Percentiles rank a stretch among this genome's conserved stretches.
These are phyloP conservation scores for Cicer arietinum DNA, from an alignment of 306 rosid species.

Conservation along the genomic window DNA sequence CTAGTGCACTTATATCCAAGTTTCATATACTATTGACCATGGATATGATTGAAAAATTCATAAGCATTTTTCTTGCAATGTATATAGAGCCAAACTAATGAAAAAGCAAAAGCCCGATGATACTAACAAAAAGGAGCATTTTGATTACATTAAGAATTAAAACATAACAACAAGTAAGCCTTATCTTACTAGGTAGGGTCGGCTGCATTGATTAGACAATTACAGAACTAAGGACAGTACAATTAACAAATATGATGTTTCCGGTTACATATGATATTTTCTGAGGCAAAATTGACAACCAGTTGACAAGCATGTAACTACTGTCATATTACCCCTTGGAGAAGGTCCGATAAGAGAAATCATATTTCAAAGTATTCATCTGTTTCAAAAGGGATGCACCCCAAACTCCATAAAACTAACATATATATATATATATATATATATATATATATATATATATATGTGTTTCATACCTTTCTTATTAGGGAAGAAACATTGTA, in stretches of 20 bases:
- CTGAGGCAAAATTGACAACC: constrained; percentile 4
- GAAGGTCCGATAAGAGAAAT: constrained; percentile 10
- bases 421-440: too few relatives aligned
- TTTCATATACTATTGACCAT: not conserved
- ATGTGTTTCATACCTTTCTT: constrained; percentile 56
- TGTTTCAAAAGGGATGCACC: constrained; percentile 14
- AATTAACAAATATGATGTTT: constrained; percentile 23
- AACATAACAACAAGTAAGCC: constrained; percentile 8
- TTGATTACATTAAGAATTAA: not conserved
- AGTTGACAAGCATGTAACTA: not conserved
- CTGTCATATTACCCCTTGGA: not conserved
- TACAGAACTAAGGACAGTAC: not conserved
- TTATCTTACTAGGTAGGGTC: not conserved
- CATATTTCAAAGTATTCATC: constrained; percentile 31
- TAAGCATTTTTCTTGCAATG: not conserved
- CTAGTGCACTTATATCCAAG: not conserved
- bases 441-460: not conserved
- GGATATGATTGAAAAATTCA: not conserved
- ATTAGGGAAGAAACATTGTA: constrained; percentile 69
- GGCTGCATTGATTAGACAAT: not conserved
- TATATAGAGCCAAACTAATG: not conserved
- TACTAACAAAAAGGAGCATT: not conserved
- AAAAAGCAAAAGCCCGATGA: not conserved
- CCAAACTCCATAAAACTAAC: constrained; percentile 27
- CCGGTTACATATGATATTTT: not conserved